Evolutionary conservation across 441 rosid genomes (phyloP).

Genomic region (Syzygium malaccense): DNA sequence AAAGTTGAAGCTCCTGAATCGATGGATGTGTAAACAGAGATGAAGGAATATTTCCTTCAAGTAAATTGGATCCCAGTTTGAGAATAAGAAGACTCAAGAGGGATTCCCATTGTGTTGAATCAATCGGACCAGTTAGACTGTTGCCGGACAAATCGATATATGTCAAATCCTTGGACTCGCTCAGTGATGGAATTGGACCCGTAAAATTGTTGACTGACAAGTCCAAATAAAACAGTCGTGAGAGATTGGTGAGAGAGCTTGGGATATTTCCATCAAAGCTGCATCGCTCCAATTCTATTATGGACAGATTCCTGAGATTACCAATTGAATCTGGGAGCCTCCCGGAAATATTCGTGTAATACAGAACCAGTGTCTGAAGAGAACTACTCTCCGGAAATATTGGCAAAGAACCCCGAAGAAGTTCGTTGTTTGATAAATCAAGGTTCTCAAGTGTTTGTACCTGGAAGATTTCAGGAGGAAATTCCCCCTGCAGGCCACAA

Average conservation of each 20-base stretch:
- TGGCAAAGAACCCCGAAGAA: not conserved
- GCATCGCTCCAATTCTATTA: not conserved
- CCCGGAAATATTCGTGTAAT: conserved; percentile 5
- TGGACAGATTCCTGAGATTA: conserved; percentile 10
- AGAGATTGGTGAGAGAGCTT: not conserved
- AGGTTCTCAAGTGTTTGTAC: not conserved
- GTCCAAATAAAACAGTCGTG: not conserved
- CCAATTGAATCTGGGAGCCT: conserved; percentile 21
- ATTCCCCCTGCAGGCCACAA: too few species aligned
- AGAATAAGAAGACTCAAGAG: too few species aligned
- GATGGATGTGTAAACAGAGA: too few species aligned
- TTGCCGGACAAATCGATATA: too few species aligned
- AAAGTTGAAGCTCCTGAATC: too few species aligned
- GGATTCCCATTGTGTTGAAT: too few species aligned
- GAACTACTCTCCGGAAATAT: not conserved
- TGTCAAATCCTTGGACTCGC: not conserved
- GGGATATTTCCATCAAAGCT: conserved; percentile 26
- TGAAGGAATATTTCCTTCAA: too few species aligned
- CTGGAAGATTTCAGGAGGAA: not conserved
- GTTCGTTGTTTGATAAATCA: not conserved
- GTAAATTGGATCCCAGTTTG: too few species aligned
- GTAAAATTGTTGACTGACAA: conserved; percentile 1
- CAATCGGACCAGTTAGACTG: too few species aligned
- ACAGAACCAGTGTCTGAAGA: conserved; percentile 11
- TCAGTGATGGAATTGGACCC: conserved; percentile 2